Base-by-base conservation (phyloP, 768 basidiomycete genomes). In the Solioccasus polychromus region DNA sequence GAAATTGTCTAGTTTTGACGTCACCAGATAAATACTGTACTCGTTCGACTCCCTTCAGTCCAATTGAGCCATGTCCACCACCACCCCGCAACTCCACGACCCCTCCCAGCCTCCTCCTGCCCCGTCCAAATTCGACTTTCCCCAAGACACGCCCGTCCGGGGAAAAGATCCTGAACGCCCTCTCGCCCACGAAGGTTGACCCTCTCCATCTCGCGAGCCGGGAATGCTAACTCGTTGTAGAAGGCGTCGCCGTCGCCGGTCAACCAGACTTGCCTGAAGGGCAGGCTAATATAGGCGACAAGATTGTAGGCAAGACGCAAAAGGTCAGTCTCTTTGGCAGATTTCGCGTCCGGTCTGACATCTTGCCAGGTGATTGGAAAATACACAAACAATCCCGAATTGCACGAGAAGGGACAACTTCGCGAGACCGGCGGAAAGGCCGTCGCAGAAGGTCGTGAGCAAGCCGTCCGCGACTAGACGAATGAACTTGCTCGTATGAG, bases 401-500 rank as follows among this genome's bases (percentile, higher is more conserved):
- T 77, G 61, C 75, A 78, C 40, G 80, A 80, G 62, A 76, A 69
- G 55, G 83, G 82, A 14, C 74, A 76, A 50, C 58, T 82, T 24
- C 72, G 82, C 28, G 74, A 79, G 63, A 58, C 74, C 0, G 76
- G 74, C 7, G 79, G 79, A 0, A 79, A 77, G 58, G 66, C 63
- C 9, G 78, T 76, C 9, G 71, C 55, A 3, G 59, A 52, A 8
- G 73, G 72, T 1, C 58, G 62, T 24, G 70, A 75, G 10, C 62
- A 71, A 10, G 71, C 71, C 2, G 59, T 69, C 4, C 74, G 73
- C 35, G 72, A 77, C 50, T 76, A 48, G 24, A n/a, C n/a, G n/a
- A n/a, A n/a, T n/a, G n/a, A n/a, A n/a, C n/a, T n/a, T n/a, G n/a
- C n/a, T n/a, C n/a, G n/a, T n/a, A n/a, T n/a, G n/a, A n/a, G n/a